Percentiles rank a stretch among this genome's conserved stretches.
phyloP scores from a whole-genome alignment of 768 basidiomycete species.

The Tephrocybe sp. region DNA sequence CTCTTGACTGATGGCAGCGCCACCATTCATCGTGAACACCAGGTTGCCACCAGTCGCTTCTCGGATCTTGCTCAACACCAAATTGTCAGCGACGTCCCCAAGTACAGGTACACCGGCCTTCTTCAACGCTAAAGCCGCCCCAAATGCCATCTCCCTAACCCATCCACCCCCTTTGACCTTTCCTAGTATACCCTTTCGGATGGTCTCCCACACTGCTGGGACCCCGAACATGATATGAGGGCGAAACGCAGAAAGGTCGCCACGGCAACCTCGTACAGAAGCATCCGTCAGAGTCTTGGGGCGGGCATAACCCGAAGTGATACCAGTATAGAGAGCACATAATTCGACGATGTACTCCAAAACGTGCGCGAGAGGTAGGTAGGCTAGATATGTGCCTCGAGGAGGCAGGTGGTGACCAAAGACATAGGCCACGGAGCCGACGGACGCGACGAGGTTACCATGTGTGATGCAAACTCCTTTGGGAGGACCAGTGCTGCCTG shows the following conservation, averaged over 20 bases:
- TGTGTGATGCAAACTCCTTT: conserved; percentile 94
- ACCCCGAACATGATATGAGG: conserved; percentile 92
- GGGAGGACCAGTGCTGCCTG: conserved; percentile 87
- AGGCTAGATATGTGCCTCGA: conserved; percentile 78
- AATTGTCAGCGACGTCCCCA: conserved; percentile 64
- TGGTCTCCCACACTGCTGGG: conserved; percentile 95
- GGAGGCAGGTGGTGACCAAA: conserved; percentile 61
- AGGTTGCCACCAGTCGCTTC: conserved; percentile 87
- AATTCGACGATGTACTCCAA: conserved; percentile 94
- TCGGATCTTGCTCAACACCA: conserved; percentile 74
- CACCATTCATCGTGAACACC: conserved; percentile 77
- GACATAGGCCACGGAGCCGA: conserved; percentile 71
- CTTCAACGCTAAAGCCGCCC: conserved; percentile 75
- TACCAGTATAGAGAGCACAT: conserved; percentile 66
- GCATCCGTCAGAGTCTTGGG: conserved; percentile 96
- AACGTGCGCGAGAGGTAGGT: conserved; percentile 92
- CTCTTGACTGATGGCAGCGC: conserved; percentile 79
- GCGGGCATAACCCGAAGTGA: conserved; percentile 84
- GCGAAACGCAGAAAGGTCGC: conserved; percentile 79
- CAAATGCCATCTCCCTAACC: conserved; percentile 75
- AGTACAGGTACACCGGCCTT: conserved; percentile 65
- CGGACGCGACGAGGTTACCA: conserved; percentile 80
- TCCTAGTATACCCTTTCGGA: conserved; percentile 87
- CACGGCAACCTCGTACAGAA: conserved; percentile 81
- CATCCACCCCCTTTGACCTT: conserved; percentile 71